Conservation (phyloP, 2,329 filamentous ascomycete species). For the Cladosporium sp. region DNA sequence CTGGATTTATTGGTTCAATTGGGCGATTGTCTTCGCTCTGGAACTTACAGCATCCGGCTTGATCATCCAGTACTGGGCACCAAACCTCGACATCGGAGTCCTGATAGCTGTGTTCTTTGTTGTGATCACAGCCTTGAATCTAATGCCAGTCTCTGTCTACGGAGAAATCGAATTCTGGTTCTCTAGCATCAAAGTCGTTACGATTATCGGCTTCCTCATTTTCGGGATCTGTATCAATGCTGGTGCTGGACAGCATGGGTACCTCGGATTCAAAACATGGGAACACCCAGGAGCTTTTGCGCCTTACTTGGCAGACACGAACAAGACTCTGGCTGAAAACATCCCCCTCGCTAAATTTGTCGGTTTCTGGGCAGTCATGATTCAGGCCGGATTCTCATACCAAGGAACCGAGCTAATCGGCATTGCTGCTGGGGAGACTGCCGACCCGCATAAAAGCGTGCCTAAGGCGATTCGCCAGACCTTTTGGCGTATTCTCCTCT, state of each 20-base stretch:
- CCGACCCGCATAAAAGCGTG: constrained; percentile 47
- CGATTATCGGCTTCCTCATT: constrained; percentile 44
- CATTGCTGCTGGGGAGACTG: constrained; percentile 51
- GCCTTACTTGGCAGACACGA: constrained; percentile 17
- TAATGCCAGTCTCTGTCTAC: constrained; percentile 48
- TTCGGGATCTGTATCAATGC: constrained; percentile 39
- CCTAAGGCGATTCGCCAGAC: constrained; percentile 33
- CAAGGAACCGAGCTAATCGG: constrained; percentile 52
- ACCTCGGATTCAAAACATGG: constrained; percentile 57
- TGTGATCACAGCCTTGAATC: constrained; percentile 43
- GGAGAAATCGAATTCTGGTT: constrained; percentile 55
- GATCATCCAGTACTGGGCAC: constrained; percentile 38
- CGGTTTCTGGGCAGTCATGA: constrained; percentile 55
- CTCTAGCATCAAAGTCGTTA: constrained; percentile 48
- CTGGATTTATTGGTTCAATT: constrained; percentile 42
- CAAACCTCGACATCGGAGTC: constrained; percentile 38
- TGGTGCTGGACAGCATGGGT: constrained; percentile 47
- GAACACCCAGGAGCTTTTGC: constrained; percentile 36
- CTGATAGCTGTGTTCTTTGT: constrained; percentile 32
- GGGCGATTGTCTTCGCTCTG: constrained; percentile 39
- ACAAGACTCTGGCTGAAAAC: constrained; percentile 12
- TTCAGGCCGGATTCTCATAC: constrained; percentile 55
- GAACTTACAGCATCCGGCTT: constrained; percentile 36
- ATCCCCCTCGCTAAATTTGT: constrained; percentile 31
- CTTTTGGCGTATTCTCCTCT: constrained; percentile 34